Conservation (phyloP, 257 asterid species). For the Solanum sparsipilum region DNA sequence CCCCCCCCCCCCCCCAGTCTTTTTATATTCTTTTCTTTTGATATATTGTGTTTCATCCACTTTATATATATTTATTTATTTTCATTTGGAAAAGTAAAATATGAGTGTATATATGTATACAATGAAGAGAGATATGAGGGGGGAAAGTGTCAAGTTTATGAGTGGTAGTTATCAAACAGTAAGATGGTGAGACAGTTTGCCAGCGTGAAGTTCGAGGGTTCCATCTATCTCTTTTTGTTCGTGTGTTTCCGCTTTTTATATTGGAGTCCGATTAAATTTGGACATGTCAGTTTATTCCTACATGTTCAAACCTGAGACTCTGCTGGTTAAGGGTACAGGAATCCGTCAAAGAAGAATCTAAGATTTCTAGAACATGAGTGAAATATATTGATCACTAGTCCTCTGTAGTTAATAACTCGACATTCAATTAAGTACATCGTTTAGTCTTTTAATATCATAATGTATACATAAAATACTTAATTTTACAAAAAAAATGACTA, state of each 20-base stretch:
- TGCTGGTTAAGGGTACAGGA: neutral
- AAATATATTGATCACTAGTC: neutral
- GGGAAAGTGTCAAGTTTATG: neutral
- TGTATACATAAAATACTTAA: too few species aligned
- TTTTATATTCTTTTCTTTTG: neutral
- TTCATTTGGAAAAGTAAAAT: too few species aligned
- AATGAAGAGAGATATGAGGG: neutral
- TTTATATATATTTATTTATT: neutral
- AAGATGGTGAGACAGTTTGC: constrained; percentile 7
- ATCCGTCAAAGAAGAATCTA: neutral
- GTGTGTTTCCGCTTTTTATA: neutral
- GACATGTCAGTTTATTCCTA: too few species aligned
- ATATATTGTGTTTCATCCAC: neutral
- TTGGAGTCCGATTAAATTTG: accelerated
- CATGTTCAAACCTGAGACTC: accelerated
- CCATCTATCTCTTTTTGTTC: neutral
- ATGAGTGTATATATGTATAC: neutral
- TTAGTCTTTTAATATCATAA: neutral
- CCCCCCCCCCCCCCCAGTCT: too few species aligned
- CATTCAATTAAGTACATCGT: too few species aligned
- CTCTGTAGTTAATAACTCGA: too few species aligned
- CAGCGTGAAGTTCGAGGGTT: constrained; percentile 11
- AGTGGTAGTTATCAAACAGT: constrained; percentile 6
- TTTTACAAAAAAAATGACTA: too few species aligned
- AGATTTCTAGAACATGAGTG: too few species aligned